Conservation (phyloP, 1,139 yeast genomes). For the Meyerozyma elateridarum region DNA sequence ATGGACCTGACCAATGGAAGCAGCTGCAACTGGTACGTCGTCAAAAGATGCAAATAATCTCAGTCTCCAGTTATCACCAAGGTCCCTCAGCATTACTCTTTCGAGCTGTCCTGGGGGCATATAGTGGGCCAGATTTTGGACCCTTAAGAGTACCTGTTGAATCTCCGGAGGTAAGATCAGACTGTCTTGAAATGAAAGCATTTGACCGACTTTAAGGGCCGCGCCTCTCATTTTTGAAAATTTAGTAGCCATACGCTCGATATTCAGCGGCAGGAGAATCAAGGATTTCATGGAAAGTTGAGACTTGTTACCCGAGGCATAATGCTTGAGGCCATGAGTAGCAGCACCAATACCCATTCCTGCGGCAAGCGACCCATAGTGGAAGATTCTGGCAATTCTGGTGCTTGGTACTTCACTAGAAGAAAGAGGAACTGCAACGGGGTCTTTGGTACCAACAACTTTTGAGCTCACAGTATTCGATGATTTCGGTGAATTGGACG, state of each 20-base stretch:
- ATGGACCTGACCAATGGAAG: slow-evolving; percentile 97
- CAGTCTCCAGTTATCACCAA: slow-evolving; percentile 77
- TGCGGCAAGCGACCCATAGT: slow-evolving; percentile 90
- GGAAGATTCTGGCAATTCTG: slow-evolving; percentile 80
- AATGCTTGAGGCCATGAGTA: slow-evolving; percentile 67
- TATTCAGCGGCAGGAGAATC: slow-evolving; percentile 73
- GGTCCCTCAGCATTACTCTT: slow-evolving; percentile 63
- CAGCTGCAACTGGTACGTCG: slow-evolving; percentile 93
- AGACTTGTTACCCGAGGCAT: slow-evolving; percentile 46
- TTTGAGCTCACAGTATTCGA: slow-evolving; percentile 8
- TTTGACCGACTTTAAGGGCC: slow-evolving; percentile 91
- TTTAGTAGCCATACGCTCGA: slow-evolving; percentile 82
- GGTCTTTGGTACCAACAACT: slow-evolving; percentile 31
- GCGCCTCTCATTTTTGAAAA: slow-evolving; percentile 97
- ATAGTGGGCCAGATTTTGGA: slow-evolving; percentile 92
- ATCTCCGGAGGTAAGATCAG: slow-evolving; percentile 80
- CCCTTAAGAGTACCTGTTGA: slow-evolving; percentile 72
- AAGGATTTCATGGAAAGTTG: slow-evolving; percentile 53
- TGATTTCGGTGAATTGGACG: slow-evolving; percentile 5
- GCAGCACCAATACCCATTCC: slow-evolving; percentile 86
- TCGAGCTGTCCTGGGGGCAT: slow-evolving; percentile 94
- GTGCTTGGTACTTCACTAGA: slow-evolving; percentile 81
- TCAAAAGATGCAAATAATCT: slow-evolving; percentile 68
- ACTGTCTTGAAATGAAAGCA: slow-evolving; percentile 90
- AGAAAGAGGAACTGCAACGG: slow-evolving; percentile 45